Base-by-base conservation (phyloP, 257 asterid species). In the Eustoma russellianum region DNA sequence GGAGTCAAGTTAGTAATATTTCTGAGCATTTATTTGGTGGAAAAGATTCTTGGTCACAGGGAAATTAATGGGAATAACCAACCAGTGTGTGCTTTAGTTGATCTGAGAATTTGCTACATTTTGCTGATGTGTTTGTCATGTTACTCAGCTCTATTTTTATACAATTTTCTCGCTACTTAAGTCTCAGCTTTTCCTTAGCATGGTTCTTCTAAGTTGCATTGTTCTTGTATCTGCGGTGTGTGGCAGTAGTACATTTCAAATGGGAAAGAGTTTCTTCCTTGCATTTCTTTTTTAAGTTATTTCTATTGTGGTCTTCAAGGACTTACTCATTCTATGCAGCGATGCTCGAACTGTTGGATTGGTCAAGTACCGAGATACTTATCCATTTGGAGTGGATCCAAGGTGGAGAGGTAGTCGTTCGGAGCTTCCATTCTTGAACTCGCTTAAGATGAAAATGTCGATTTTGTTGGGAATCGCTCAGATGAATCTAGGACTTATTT, bases 311-410 rank as follows among this genome's bases (percentile, higher is more conserved):
- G 16, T 17, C 50, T 57, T 33, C 52, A 56, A 33, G 19, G 35
- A 34, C 33, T 24, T 57, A 7, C 12, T 64, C 56, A 54, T 48
- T 66, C 61, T 73, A 16, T 12, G 72, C 83, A 89, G 97, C 53
- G 92, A 89, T 68, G 74, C 97, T 15, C 67, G 50, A 33, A 46
- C 87, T 41, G 63, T 76, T 56, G 95, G 97, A 68, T 70, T 89
- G 72, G 30, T 81, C 66, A 85, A 85, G 74, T 64, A 63, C 59
- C 72, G 70, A 55, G 95, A 78, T 62, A 63, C 95, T 38, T 89
- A 85, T 79, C 97, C 97, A 48, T 89, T 89, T 72, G 97, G 97
- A 40, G 97, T 85, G 47, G 97, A 89, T 76, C 97, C 97, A 58
- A 76, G 92, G 70, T 89, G 97, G 97, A 82, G 94, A 45, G 97